These are phyloP conservation scores for Rhizopus delemar DNA, from an alignment of 371 early-diverging fungal genomes.

Conservation along the genomic window DNA sequence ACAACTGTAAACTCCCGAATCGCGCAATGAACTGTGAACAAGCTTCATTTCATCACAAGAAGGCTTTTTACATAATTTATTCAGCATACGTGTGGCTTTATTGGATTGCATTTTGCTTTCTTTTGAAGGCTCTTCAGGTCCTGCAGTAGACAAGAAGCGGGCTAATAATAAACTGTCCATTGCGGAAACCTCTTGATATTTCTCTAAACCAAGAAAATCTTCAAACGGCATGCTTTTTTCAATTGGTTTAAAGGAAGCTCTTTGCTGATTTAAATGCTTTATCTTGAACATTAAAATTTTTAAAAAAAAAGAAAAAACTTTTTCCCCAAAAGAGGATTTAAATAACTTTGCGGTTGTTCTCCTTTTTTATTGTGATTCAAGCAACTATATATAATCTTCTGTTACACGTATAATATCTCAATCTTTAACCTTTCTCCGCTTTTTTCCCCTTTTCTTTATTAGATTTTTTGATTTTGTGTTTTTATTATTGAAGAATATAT, in stretches of 20 bases:
- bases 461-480: neutral
- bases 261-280: slow-evolving; percentile 14
- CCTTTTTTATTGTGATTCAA: neutral
- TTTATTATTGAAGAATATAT: neutral
- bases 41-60: neutral
- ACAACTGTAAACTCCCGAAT: slow-evolving; percentile 47
- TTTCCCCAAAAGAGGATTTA: neutral
- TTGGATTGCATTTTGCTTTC: slow-evolving; percentile 22
- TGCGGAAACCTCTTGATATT: neutral
- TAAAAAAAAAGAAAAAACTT: neutral
- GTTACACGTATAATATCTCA: too few species aligned
- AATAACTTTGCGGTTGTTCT: neutral
- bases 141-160: slow-evolving; percentile 38
- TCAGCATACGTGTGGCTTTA: slow-evolving; percentile 36
- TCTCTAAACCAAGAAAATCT: neutral
- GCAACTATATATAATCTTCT: too few species aligned
- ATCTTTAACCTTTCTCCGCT: too few species aligned
- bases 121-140: slow-evolving; percentile 38
- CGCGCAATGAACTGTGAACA: slow-evolving; percentile 16
- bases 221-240: neutral
- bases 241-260: slow-evolving; percentile 17
- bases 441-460: too few species aligned
- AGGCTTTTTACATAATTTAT: slow-evolving; percentile 32
- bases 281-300: neutral
- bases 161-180: slow-evolving; percentile 38